phyloP scores from a whole-genome alignment of 352 stramenopile genomes.

The Aphanomyces astaci region DNA sequence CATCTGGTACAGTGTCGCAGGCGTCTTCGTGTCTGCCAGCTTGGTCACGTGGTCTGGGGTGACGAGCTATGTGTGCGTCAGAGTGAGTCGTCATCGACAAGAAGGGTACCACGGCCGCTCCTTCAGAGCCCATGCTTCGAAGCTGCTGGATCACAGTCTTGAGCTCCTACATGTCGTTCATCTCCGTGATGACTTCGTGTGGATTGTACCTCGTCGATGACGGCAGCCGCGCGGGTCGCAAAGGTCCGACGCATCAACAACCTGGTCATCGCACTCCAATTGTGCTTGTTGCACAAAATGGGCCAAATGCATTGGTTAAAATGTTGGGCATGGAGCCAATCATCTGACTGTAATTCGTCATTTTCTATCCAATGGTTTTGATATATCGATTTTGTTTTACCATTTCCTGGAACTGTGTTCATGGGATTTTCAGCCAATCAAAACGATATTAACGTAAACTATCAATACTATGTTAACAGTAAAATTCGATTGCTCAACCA shows the following conservation, averaged over 20 bases:
- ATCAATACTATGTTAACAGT: no score
- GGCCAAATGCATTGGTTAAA: no score
- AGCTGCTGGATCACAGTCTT: constrained; percentile 3
- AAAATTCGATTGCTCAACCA: no score
- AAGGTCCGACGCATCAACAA: constrained; percentile 7
- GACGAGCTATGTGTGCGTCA: constrained; percentile 2
- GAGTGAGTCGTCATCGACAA: background rate
- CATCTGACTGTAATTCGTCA: no score
- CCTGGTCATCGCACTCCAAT: background rate
- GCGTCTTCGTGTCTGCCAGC: background rate
- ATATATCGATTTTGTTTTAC: no score
- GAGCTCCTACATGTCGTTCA: constrained; percentile 6
- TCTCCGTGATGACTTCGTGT: background rate
- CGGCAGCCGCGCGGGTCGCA: background rate
- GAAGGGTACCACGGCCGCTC: constrained; percentile 1
- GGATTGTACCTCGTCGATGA: constrained; percentile 13
- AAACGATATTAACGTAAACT: no score
- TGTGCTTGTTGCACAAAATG: background rate
- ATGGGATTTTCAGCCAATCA: no score
- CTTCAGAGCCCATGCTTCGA: constrained; percentile 10
- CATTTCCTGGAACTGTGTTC: no score
- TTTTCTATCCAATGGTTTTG: no score
- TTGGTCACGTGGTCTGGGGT: background rate
- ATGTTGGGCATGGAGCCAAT: no score
- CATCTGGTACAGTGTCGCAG: constrained; percentile 51